These are phyloP conservation scores for Poa pratensis DNA, from an alignment of 176 grass and related monocot species.

Conservation along the genomic window DNA sequence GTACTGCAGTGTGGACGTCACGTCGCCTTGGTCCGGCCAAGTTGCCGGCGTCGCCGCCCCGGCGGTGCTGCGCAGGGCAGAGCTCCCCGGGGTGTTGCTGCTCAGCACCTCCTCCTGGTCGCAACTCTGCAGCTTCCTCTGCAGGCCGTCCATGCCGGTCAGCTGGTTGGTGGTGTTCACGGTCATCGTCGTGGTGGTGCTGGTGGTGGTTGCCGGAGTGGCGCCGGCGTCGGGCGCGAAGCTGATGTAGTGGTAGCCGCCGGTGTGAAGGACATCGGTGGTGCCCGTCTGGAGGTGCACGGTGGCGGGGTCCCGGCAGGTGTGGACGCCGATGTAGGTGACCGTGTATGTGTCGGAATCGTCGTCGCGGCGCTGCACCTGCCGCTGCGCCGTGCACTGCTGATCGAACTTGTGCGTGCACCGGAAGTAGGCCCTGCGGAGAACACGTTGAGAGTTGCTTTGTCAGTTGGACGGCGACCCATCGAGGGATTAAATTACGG, in stretches of 20 bases:
- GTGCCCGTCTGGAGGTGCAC: background rate
- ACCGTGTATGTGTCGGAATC: slow-evolving; percentile 43
- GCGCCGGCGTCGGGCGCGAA: slow-evolving; percentile 38
- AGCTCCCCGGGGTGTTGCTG: slow-evolving; percentile 58
- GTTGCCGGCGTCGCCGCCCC: background rate
- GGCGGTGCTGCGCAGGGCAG: background rate
- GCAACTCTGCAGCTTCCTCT: slow-evolving; percentile 36
- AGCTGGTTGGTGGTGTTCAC: slow-evolving; percentile 22
- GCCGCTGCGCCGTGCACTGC: slow-evolving; percentile 62
- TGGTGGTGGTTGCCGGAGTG: background rate
- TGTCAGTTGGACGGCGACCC: background rate
- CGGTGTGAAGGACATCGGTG: slow-evolving; percentile 21
- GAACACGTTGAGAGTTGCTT: background rate
- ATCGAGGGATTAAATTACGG: slow-evolving; percentile 1
- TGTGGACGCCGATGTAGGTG: slow-evolving; percentile 82
- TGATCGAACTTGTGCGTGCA: slow-evolving; percentile 92
- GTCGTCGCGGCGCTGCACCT: slow-evolving; percentile 65
- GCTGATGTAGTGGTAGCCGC: slow-evolving; percentile 50
- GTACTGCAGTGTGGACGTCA: slow-evolving; percentile 56
- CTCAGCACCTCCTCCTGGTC: slow-evolving; percentile 73
- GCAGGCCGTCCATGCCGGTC: background rate
- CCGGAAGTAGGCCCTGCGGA: slow-evolving; percentile 76
- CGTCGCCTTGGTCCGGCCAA: slow-evolving; percentile 60
- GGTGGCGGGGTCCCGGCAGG: slow-evolving; percentile 59
- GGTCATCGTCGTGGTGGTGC: slow-evolving; percentile 34